These are phyloP conservation scores for Fusarium subtropicale DNA, from an alignment of 2,329 filamentous ascomycete species.

Conservation along the genomic window DNA sequence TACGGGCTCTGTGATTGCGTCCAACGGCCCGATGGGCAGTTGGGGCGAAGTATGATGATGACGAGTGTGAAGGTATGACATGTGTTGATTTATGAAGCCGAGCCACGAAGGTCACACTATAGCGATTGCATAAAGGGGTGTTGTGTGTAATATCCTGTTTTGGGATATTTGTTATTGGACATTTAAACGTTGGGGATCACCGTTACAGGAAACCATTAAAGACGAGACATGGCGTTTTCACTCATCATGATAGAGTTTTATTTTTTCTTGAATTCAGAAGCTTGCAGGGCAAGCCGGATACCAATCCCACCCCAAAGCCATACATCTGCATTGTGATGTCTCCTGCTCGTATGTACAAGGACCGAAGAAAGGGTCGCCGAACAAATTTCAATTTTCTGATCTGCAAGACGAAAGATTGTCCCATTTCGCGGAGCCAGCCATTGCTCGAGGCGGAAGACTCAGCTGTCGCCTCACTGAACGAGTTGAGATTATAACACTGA, in stretches of 20 bases:
- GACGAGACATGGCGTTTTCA: conserved; percentile 32
- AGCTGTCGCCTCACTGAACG: conserved; percentile 37
- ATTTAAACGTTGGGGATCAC: conserved; percentile 34
- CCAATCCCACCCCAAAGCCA: conserved; percentile 3
- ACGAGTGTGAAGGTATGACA: conserved; percentile 18
- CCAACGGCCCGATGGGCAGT: conserved; percentile 75
- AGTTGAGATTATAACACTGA: conserved; percentile 19
- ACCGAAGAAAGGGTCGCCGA: not conserved
- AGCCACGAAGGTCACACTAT: conserved; percentile 16
- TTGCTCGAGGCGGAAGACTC: conserved; percentile 28
- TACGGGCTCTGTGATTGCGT: conserved; percentile 77
- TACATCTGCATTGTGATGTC: not conserved
- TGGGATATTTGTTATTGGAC: conserved; percentile 10
- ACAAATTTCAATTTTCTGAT: not conserved
- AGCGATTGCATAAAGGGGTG: conserved; percentile 26
- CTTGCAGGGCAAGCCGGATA: conserved; percentile 19
- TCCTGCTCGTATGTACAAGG: no score
- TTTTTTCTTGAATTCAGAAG: conserved; percentile 8
- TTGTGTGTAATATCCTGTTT: conserved; percentile 18
- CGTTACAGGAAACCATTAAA: conserved; percentile 29
- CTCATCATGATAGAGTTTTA: conserved; percentile 31
- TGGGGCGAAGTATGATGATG: conserved; percentile 77
- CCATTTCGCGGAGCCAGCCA: conserved; percentile 23
- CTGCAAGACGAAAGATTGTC: not conserved
- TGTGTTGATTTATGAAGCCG: conserved; percentile 10